Evolutionary conservation across 768 basidiomycete genomes (phyloP).

Genomic region (Antrodiella citrinella): DNA sequence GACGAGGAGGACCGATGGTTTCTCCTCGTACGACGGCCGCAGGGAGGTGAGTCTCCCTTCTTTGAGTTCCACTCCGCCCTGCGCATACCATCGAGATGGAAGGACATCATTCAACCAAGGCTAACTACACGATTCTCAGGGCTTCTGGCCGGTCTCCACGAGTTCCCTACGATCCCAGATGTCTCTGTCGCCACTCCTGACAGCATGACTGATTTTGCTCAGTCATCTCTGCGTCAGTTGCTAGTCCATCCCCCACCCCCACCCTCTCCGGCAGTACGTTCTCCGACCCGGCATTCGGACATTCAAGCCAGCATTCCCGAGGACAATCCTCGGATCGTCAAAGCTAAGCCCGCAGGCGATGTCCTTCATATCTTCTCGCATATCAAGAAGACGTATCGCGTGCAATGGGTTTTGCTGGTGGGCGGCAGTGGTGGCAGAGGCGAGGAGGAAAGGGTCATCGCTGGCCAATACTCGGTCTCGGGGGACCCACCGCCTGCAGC

Average conservation of each 20-base stretch:
- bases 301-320: conserved; percentile 1
- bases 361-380: conserved; percentile 86
- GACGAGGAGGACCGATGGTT: conserved; percentile 43
- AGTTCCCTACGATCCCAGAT: conserved; percentile 68
- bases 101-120: background rate
- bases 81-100: conserved; percentile 2
- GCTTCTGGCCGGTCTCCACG: conserved; percentile 81
- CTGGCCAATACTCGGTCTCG: background rate
- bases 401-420: conserved; percentile 61
- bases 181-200: conserved; percentile 35
- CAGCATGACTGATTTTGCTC: background rate
- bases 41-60: conserved; percentile 56
- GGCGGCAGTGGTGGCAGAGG: conserved; percentile 34
- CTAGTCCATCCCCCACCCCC: conserved; percentile 25
- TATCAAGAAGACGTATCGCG: conserved; percentile 77
- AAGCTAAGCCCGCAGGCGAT: conserved; percentile 47
- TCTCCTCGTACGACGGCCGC: conserved; percentile 73
- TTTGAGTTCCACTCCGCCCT: conserved; percentile 3
- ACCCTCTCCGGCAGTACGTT: conserved; percentile 1
- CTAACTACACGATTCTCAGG: conserved; percentile 36
- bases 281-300: conserved; percentile 2
- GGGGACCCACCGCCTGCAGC: background rate
- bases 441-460: background rate
- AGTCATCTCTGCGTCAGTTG: conserved; percentile 13
- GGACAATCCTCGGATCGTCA: conserved; percentile 26